phyloP scores from a whole-genome alignment of 495 filamentous ascomycete species.

The Xylaria venustula region DNA sequence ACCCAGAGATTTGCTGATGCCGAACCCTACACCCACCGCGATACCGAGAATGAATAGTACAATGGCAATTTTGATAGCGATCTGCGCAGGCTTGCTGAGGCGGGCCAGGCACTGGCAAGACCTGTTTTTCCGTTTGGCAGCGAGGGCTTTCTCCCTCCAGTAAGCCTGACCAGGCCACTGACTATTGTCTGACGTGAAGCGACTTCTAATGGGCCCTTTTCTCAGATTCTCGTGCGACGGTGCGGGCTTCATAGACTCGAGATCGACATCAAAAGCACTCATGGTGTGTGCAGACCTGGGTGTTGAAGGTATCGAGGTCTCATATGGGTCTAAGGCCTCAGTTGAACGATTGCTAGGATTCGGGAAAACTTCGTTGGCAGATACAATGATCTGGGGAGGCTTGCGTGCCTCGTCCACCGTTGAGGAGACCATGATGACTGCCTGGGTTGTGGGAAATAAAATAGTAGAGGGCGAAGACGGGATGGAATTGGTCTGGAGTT shows the following conservation, averaged over 20 bases:
- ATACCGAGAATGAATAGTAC: conserved; percentile 44
- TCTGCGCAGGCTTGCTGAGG: conserved; percentile 47
- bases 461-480: neutral
- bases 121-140: conserved; percentile 43
- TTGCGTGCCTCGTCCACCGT: conserved; percentile 25
- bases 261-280: conserved; percentile 49
- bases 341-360: neutral
- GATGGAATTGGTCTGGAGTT: neutral
- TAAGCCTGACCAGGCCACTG: conserved; percentile 53
- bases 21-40: conserved; percentile 47
- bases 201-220: neutral
- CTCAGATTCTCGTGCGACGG: conserved; percentile 18
- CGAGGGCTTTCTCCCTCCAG: conserved; percentile 48
- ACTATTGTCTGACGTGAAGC: conserved; percentile 36
- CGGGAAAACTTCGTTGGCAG: conserved; percentile 22
- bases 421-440: neutral
- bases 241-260: conserved; percentile 44
- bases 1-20: conserved; percentile 50
- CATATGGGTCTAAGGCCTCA: conserved; percentile 30
- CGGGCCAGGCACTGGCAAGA: conserved; percentile 43
- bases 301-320: conserved; percentile 36
- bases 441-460: neutral
- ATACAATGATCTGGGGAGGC: conserved; percentile 31
- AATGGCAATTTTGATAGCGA: conserved; percentile 43
- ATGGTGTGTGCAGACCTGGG: conserved; percentile 30